These are phyloP conservation scores for Lecanicillium sp. DNA, from an alignment of 2,329 filamentous ascomycete species.

Conservation along the genomic window DNA sequence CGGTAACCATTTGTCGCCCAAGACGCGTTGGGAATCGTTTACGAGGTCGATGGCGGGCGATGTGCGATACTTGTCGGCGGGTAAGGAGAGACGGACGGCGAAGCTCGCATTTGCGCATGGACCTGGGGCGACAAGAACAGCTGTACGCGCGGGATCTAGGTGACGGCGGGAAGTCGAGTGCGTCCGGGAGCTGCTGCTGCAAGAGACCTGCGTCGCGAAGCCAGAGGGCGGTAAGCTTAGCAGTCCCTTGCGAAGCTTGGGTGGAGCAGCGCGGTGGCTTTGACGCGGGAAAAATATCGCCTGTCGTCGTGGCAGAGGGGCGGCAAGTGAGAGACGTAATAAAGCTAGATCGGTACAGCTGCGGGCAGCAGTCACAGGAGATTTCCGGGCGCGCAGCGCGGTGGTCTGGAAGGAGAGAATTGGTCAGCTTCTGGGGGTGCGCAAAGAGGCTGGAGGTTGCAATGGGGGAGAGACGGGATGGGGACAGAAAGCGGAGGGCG, in stretches of 20 bases:
- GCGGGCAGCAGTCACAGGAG: neutral
- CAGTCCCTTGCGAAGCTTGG: conserved; percentile 6
- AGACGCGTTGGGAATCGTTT: conserved; percentile 7
- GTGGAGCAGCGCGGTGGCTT: conserved; percentile 6
- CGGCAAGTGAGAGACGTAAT: neutral
- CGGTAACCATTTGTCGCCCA: conserved; percentile 22
- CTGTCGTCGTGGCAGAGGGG: conserved; percentile 2
- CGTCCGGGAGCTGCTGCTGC: neutral
- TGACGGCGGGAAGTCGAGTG: conserved; percentile 20
- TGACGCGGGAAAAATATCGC: conserved; percentile 1
- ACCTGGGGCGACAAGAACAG: conserved; percentile 21
- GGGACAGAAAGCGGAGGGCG: conserved; percentile 5
- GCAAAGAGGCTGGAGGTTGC: conserved; percentile 10
- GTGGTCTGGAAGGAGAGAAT: neutral
- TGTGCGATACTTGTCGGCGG: conserved; percentile 24
- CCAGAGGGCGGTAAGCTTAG: conserved; percentile 6
- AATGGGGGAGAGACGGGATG: conserved; percentile 2
- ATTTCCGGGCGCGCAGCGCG: neutral
- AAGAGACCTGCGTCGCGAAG: neutral
- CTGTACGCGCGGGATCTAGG: conserved; percentile 23
- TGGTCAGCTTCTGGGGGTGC: conserved; percentile 5
- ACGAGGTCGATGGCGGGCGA: conserved; percentile 11
- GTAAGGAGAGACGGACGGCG: conserved; percentile 26
- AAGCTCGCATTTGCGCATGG: conserved; percentile 36
- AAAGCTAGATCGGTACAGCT: conserved; percentile 7